These are phyloP conservation scores for Styphnolobium japonicum DNA, from an alignment of 306 rosid species.

Conservation along the genomic window DNA sequence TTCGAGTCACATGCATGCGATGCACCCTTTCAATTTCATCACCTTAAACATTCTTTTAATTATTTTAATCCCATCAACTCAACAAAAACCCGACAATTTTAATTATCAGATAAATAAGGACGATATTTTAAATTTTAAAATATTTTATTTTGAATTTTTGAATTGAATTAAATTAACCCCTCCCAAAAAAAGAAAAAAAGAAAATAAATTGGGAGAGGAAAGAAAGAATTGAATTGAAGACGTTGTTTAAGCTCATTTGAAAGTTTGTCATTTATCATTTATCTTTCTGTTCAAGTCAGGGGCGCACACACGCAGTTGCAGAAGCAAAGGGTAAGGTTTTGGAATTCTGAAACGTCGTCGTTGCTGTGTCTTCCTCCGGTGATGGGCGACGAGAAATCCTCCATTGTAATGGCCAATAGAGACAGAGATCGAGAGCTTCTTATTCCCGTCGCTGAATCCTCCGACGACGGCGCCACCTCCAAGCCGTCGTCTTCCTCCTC, in stretches of 20 bases:
- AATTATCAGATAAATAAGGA: background rate
- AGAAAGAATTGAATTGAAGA: background rate
- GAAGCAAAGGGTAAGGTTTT: background rate
- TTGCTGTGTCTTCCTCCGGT: background rate
- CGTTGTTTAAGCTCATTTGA: background rate
- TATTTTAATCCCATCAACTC: background rate
- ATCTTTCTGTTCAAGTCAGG: background rate
- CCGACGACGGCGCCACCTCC: slow-evolving; percentile 41
- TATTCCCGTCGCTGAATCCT: slow-evolving; percentile 67
- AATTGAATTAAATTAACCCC: background rate
- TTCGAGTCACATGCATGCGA: slow-evolving; percentile 20
- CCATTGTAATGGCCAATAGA: slow-evolving; percentile 54
- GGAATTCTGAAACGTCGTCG: slow-evolving; percentile 40
- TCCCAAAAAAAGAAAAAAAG: background rate
- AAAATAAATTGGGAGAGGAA: background rate
- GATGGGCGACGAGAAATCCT: slow-evolving; percentile 76
- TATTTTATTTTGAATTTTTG: background rate
- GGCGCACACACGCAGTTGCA: background rate
- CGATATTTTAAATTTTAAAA: background rate
- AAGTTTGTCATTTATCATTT: background rate
- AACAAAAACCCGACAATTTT: background rate
- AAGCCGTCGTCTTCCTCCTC: slow-evolving; percentile 68
- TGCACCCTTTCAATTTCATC: background rate
- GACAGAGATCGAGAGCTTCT: slow-evolving; percentile 95
- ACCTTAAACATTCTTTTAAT: background rate